These are phyloP conservation scores for Cyberlindnera suaveolens DNA, from an alignment of 805 yeast species.

Conservation along the genomic window DNA sequence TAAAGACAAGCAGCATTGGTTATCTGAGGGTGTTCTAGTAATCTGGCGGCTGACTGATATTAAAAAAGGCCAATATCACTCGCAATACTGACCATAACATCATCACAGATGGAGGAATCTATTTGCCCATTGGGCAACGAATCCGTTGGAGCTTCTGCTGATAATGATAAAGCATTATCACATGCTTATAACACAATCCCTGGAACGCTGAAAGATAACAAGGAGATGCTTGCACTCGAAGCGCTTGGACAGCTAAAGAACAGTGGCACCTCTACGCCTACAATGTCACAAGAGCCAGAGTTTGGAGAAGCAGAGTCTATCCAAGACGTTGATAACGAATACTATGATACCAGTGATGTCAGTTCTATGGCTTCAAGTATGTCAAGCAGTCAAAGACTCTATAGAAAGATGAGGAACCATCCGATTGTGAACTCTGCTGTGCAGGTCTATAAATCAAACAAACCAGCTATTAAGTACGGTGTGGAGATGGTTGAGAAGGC, in stretches of 20 bases:
- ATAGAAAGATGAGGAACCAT: slow-evolving; percentile 35
- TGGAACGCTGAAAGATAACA: neutral
- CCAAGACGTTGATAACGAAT: slow-evolving; percentile 27
- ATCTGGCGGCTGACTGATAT: too few species aligned
- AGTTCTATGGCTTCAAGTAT: neutral
- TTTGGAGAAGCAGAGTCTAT: slow-evolving; percentile 4
- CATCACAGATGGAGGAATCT: too few species aligned
- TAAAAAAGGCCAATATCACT: too few species aligned
- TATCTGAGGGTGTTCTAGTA: too few species aligned
- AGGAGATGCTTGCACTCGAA: slow-evolving; percentile 16
- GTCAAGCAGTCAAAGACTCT: slow-evolving; percentile 26
- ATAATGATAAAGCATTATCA: slow-evolving; percentile 1
- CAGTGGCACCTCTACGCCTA: slow-evolving; percentile 12
- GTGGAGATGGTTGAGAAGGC: slow-evolving; percentile 55
- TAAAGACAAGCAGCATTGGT: too few species aligned
- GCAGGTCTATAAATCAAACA: slow-evolving; percentile 31
- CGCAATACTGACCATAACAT: too few species aligned
- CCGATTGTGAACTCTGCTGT: slow-evolving; percentile 27
- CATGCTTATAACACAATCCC: slow-evolving; percentile 2
- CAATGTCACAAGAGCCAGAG: neutral
- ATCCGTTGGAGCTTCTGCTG: neutral
- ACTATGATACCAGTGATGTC: slow-evolving; percentile 30
- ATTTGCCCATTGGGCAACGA: too few species aligned
- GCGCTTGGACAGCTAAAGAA: slow-evolving; percentile 24
- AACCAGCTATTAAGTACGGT: slow-evolving; percentile 48